These are phyloP conservation scores for Schizothecium vesticola DNA, from an alignment of 495 filamentous ascomycete genomes.

Conservation along the genomic window DNA sequence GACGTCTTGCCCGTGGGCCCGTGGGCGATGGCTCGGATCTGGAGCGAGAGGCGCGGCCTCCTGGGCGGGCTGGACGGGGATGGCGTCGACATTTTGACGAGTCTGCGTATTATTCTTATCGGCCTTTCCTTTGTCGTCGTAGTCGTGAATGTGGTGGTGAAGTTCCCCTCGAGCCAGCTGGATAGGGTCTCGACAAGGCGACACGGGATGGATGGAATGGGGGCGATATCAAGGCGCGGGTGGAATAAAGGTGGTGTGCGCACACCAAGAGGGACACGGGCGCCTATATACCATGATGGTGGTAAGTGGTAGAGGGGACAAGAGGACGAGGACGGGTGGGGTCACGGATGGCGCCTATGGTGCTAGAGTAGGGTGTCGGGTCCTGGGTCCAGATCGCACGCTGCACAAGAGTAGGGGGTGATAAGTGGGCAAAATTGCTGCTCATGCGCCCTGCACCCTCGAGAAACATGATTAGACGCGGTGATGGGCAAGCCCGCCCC, in stretches of 20 bases:
- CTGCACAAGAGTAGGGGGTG: too few relatives aligned
- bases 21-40: conserved; percentile 51
- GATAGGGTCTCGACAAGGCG: conserved; percentile 5
- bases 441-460: conserved; percentile 6
- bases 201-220: background rate
- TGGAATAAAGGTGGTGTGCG: background rate
- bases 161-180: conserved; percentile 4
- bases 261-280: conserved; percentile 8
- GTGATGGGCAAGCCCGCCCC: background rate
- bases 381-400: too few relatives aligned
- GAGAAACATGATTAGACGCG: conserved; percentile 18
- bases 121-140: background rate
- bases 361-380: too few relatives aligned
- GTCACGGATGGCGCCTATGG: too few relatives aligned
- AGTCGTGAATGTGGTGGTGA: background rate
- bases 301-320: background rate
- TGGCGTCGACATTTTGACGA: conserved; percentile 31
- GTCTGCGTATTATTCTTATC: background rate
- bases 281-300: conserved; percentile 15
- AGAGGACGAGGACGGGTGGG: background rate
- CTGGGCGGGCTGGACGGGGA: conserved; percentile 43
- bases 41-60: conserved; percentile 74
- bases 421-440: background rate
- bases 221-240: background rate
- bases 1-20: conserved; percentile 27